Evolutionary conservation across 371 early-diverging fungal genomes (phyloP), one percentile per base, ranked within the genome.

Genomic region (Amoeboaphelidium protococcarum): DNA sequence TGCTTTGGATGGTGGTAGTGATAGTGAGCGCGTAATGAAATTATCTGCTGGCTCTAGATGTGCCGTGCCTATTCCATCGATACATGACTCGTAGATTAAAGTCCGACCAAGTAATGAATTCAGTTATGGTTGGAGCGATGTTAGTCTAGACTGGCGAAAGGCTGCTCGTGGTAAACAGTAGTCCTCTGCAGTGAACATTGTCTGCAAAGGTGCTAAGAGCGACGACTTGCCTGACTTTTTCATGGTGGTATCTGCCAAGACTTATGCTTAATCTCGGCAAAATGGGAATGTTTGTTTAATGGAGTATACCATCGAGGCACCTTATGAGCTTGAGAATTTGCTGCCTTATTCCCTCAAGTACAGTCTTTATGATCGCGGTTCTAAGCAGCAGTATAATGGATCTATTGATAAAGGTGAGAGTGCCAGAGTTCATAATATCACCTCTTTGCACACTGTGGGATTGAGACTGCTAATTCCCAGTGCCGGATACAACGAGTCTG

Each of bases 321-420:
- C n/a, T n/a, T n/a, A n/a, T n/a, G 82, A 85, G 58, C 69, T 96
- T 25, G 94, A 96, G 63, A 96, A 96, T 54, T 59, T 90, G 37
- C 60, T 96, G 40, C 96, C 96, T 0, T 87, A 77, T 57, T 74
- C 82, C 50, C 63, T 87, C 54, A 71, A 73, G 27, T 84, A 80
- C 54, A 58, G 49, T 1, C 65, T 89, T 21, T 64, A 77, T 40
- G 88, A 87, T 60, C 76, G 77, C 52, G 69, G 69, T 2, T 63
- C 67, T 2, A 66, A 70, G 52, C 77, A 81, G 46, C 63, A 66
- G 51, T 70, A 66, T 56, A 65, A 64, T 19, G 76, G 75, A 10
- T 63, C 59, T 37, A 55, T 89, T 47, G 56, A 69, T 2, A 72
- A 75, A 44, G 88, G 87, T 13, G 76, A 68, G 0, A 53, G 73